These are phyloP conservation scores for Talaromyces thailandensis DNA, from an alignment of 495 filamentous ascomycete genomes.

Conservation along the genomic window DNA sequence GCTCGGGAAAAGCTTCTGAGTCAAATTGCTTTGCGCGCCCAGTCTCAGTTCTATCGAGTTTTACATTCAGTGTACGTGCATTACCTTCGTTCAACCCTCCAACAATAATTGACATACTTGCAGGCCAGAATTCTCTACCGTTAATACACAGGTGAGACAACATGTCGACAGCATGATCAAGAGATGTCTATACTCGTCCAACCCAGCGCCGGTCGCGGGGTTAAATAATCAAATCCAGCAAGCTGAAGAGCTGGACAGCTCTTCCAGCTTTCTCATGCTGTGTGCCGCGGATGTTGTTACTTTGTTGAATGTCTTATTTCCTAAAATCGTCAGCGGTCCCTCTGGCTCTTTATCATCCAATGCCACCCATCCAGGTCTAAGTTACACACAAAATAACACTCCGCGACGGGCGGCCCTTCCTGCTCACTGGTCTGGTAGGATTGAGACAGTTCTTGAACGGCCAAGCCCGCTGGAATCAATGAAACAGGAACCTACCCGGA, in stretches of 20 bases:
- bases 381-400: background rate
- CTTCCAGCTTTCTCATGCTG: constrained; percentile 26
- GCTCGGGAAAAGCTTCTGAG: constrained; percentile 83
- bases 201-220: background rate
- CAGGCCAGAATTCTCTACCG: constrained; percentile 32
- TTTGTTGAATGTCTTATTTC: constrained; percentile 34
- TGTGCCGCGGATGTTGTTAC: constrained; percentile 31
- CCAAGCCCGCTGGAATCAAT: background rate
- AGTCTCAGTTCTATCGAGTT: constrained; percentile 55
- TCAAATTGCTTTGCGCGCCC: constrained; percentile 67
- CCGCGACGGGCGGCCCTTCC: constrained; percentile 1
- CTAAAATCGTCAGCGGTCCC: constrained; percentile 8
- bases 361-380: background rate
- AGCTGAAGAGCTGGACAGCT: background rate
- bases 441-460: constrained; percentile 2
- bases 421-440: constrained; percentile 8
- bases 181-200: constrained; percentile 1
- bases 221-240: background rate
- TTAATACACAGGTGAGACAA: constrained; percentile 49
- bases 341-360: background rate
- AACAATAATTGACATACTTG: constrained; percentile 8
- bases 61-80: constrained; percentile 36
- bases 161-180: constrained; percentile 70
- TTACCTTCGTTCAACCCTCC: background rate
- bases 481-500: background rate